phyloP scores from a whole-genome alignment of 2,329 filamentous ascomycete species.

The Cladosporium halotolerans region DNA sequence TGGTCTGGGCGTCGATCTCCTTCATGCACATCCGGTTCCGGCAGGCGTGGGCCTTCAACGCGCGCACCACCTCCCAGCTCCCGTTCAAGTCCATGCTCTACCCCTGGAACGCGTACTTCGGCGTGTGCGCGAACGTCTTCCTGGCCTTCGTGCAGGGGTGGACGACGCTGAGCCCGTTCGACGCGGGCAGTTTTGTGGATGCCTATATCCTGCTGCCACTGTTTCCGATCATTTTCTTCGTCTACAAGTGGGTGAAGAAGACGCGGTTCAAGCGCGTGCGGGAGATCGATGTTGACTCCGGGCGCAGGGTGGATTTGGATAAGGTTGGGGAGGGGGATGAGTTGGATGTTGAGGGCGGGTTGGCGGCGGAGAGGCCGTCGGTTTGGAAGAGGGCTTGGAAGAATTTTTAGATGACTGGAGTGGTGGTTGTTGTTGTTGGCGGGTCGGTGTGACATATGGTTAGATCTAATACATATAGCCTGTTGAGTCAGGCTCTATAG shows the following conservation, averaged over 20 bases:
- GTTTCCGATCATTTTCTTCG: slow-evolving; percentile 42
- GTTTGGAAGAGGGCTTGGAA: slow-evolving; percentile 13
- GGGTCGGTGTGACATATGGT: not conserved
- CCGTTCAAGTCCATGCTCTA: slow-evolving; percentile 45
- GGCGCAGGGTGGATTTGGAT: slow-evolving; percentile 35
- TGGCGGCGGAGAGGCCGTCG: not conserved
- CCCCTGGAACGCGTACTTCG: slow-evolving; percentile 47
- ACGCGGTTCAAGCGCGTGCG: slow-evolving; percentile 31
- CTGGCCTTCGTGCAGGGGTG: slow-evolving; percentile 50
- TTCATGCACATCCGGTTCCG: slow-evolving; percentile 69
- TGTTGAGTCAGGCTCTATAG: too few relatives aligned
- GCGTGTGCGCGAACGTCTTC: slow-evolving; percentile 42
- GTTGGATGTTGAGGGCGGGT: slow-evolving; percentile 9
- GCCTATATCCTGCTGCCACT: slow-evolving; percentile 51
- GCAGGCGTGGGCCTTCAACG: slow-evolving; percentile 54
- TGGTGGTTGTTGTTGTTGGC: not conserved
- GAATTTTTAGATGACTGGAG: not conserved
- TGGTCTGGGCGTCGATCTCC: slow-evolving; percentile 58
- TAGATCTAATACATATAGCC: too few relatives aligned
- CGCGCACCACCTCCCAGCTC: slow-evolving; percentile 45
- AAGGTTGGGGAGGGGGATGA: not conserved
- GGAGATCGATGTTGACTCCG: slow-evolving; percentile 39
- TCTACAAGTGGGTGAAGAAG: slow-evolving; percentile 42
- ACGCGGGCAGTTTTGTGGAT: slow-evolving; percentile 46
- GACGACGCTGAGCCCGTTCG: slow-evolving; percentile 47